phyloP scores from a whole-genome alignment of 2,329 filamentous ascomycete species.

The Fusarium guadeloupense region DNA sequence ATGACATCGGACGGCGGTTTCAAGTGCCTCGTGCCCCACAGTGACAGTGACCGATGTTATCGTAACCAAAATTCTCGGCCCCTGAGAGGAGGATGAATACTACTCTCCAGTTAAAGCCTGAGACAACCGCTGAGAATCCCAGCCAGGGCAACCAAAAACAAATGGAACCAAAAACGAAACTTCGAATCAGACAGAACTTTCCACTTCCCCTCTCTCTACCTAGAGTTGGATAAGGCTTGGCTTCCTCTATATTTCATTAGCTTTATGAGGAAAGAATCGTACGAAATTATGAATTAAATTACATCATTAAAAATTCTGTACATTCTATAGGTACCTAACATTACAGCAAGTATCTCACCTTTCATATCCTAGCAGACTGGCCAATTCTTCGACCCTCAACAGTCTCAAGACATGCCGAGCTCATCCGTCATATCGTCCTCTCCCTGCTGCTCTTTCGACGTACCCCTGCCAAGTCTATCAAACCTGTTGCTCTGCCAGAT shows the following conservation, averaged over 20 bases:
- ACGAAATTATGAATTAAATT: no score
- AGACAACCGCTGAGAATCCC: slow-evolving; percentile 24
- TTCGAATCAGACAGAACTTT: no score
- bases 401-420: slow-evolving; percentile 31
- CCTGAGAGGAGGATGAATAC: slow-evolving; percentile 29
- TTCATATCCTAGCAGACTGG: no score
- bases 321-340: no score
- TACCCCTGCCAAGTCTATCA: slow-evolving; percentile 16
- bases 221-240: no score
- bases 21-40: slow-evolving; percentile 38
- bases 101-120: slow-evolving; percentile 21
- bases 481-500: slow-evolving; percentile 16
- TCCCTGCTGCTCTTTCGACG: slow-evolving; percentile 10
- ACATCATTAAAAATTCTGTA: no score
- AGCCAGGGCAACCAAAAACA: background rate
- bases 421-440: slow-evolving; percentile 27
- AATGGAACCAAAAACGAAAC: background rate
- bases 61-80: slow-evolving; percentile 13
- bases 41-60: slow-evolving; percentile 30
- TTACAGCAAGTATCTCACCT: no score
- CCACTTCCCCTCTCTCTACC: no score
- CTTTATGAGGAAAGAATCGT: no score
- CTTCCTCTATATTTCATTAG: no score
- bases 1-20: slow-evolving; percentile 39
- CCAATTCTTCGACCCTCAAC: background rate